Evolutionary conservation across 1,139 yeast genomes (phyloP), one percentile per base, ranked within the genome.

Genomic region (Scheffersomyces parashehatae): DNA sequence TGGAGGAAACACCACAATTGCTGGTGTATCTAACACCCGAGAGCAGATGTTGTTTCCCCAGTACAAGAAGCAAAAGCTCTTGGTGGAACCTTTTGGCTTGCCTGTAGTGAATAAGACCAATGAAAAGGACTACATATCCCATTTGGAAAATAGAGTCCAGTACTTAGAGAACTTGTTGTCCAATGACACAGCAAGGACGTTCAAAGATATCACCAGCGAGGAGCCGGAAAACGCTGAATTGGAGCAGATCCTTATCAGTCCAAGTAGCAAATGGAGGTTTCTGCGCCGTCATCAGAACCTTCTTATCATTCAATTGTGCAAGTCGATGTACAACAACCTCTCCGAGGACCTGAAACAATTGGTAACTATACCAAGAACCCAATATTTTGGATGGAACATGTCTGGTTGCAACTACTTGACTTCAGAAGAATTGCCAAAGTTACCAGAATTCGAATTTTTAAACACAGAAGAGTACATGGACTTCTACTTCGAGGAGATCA

Each of bases 321-420:
- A 59, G 14, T 59, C 68, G 16, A 54, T 77, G 47, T 68, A 69
- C 52, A 49, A 64, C 5, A 56, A 66, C 29, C 60, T 82, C 29
- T 59, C 75, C 7, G 68, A 66, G 5, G 72, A 71, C 20, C 62
- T 68, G 51, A 64, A 67, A 42, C 54, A 60, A 31, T 59, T 66
- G 34, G 73, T 81, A 5, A 57, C 65, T 4, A 53, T 78, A 10
- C 88, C 88, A 3, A 60, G 88, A 45, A 64, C 72, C 14, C 88
- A 83, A 55, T 77, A 72, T 48, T 83, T 80, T 54, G 87, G 85
- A 12, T 83, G 87, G 87, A 83, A 83, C 56, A 67, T 82, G 78
- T 70, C 79, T 31, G 87, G 88, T 1, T 73, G 73, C 15, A 76
- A 75, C 50, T 83, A 79, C 54, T 53, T 80, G 14, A 60, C 61